Conservation (phyloP, 495 filamentous ascomycete species). For the Hypoxylon subgilvum region DNA sequence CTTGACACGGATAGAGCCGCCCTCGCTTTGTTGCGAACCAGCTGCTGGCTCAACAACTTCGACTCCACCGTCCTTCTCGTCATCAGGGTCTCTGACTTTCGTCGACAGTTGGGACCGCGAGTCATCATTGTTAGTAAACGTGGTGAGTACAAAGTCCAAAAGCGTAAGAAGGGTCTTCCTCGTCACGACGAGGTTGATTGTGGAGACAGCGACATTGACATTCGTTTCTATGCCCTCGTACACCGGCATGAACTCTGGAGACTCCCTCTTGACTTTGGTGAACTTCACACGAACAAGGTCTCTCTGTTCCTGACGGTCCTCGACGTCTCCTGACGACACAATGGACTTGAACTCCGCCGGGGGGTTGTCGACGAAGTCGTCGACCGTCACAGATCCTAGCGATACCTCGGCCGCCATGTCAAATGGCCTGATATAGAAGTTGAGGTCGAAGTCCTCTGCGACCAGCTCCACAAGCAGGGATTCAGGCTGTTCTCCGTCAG, state of each 20-base stretch:
- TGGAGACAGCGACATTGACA: constrained; percentile 88
- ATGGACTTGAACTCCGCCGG: constrained; percentile 95
- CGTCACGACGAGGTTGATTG: constrained; percentile 93
- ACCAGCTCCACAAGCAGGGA: constrained; percentile 87
- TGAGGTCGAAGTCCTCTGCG: constrained; percentile 84
- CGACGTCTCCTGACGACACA: constrained; percentile 82
- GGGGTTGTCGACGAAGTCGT: constrained; percentile 91
- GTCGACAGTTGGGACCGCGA: constrained; percentile 43
- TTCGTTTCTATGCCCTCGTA: constrained; percentile 95
- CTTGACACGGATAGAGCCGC: constrained; percentile 72
- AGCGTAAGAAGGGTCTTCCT: constrained; percentile 90
- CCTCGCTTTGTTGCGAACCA: constrained; percentile 39
- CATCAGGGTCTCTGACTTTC: constrained; percentile 47
- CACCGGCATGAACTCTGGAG: constrained; percentile 86
- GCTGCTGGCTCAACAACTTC: constrained; percentile 40
- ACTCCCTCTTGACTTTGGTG: constrained; percentile 84
- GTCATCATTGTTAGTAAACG: constrained; percentile 78
- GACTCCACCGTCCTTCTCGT: constrained; percentile 45
- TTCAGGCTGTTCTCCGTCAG: constrained; percentile 76
- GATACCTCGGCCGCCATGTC: constrained; percentile 92
- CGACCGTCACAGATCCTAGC: constrained; percentile 84
- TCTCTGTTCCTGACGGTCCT: constrained; percentile 67
- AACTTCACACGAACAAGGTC: constrained; percentile 90
- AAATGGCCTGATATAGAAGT: constrained; percentile 84
- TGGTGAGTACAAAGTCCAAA: constrained; percentile 94